A percentile compares a stretch with the other conserved stretches of the same genome.
Evolutionary conservation across 306 rosid genomes (phyloP).

Genomic region (Cucumis hystrix): DNA sequence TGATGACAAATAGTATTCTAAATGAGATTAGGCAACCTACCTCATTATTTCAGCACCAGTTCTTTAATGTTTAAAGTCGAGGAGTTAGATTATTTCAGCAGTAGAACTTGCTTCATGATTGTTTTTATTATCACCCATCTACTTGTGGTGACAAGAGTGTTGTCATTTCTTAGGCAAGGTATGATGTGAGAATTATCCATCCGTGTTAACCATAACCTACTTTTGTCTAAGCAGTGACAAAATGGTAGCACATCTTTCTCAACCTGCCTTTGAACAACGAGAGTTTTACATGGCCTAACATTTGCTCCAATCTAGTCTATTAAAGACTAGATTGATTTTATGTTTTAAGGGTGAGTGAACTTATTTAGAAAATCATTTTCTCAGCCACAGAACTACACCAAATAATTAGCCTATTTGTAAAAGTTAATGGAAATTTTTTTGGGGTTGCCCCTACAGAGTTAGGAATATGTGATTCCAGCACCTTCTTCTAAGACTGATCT

Average conservation of each 20-base stretch:
- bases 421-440: background rate
- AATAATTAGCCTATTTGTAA: background rate
- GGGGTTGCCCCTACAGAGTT: background rate
- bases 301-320: background rate
- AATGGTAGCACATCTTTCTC: background rate
- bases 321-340: background rate
- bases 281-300: background rate
- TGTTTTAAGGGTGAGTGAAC: background rate
- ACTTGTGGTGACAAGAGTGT: background rate
- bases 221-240: background rate
- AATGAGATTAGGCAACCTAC: background rate
- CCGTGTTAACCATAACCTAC: background rate
- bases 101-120: too few species aligned
- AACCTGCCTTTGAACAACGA: background rate
- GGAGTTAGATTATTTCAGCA: background rate
- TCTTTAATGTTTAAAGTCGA: background rate
- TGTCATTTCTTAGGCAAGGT: background rate
- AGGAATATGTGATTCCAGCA: background rate
- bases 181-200: background rate
- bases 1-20: background rate
- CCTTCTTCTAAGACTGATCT: background rate
- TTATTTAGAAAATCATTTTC: background rate
- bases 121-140: background rate
- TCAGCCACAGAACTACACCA: background rate
- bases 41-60: background rate